A percentile compares a stretch with the other conserved stretches of the same genome.
Evolutionary conservation across 805 yeast species (phyloP).

Genomic region (Ogataea ganodermae): DNA sequence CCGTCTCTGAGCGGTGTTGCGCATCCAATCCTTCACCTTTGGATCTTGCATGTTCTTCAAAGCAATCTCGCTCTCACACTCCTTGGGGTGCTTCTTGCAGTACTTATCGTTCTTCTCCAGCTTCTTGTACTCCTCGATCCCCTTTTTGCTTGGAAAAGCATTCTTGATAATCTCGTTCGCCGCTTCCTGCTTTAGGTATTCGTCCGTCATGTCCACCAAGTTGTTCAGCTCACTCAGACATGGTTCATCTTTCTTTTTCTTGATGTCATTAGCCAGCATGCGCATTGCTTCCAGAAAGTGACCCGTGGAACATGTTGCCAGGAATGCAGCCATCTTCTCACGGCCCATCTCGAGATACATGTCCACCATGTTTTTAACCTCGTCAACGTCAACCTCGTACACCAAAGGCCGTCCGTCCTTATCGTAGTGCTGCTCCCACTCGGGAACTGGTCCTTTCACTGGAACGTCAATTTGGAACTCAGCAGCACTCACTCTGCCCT

Average conservation of each 20-base stretch:
- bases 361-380: slow-evolving; percentile 24
- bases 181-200: slow-evolving; percentile 12
- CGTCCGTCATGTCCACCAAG: slow-evolving; percentile 18
- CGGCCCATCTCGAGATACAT: slow-evolving; percentile 27
- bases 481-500: slow-evolving; percentile 5
- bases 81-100: slow-evolving; percentile 18
- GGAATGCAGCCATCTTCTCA: slow-evolving; percentile 30
- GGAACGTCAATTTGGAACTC: slow-evolving; percentile 23
- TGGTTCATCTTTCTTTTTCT: slow-evolving; percentile 11
- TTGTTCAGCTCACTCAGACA: slow-evolving; percentile 12
- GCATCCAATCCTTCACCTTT: slow-evolving; percentile 18
- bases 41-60: slow-evolving; percentile 12
- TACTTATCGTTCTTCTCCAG: slow-evolving; percentile 18
- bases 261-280: slow-evolving; percentile 19
- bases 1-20: slow-evolving; percentile 28
- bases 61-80: slow-evolving; percentile 18
- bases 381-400: slow-evolving; percentile 29
- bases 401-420: slow-evolving; percentile 22
- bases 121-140: slow-evolving; percentile 13
- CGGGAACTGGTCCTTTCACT: slow-evolving; percentile 28
- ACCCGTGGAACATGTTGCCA: slow-evolving; percentile 30
- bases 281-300: slow-evolving; percentile 29
- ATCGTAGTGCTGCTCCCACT: slow-evolving; percentile 24
- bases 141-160: slow-evolving; percentile 15
- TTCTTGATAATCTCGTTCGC: slow-evolving; percentile 17